Evolutionary conservation across 2,329 filamentous ascomycete species (phyloP).

Genomic region (Phialophora verrucosa): DNA sequence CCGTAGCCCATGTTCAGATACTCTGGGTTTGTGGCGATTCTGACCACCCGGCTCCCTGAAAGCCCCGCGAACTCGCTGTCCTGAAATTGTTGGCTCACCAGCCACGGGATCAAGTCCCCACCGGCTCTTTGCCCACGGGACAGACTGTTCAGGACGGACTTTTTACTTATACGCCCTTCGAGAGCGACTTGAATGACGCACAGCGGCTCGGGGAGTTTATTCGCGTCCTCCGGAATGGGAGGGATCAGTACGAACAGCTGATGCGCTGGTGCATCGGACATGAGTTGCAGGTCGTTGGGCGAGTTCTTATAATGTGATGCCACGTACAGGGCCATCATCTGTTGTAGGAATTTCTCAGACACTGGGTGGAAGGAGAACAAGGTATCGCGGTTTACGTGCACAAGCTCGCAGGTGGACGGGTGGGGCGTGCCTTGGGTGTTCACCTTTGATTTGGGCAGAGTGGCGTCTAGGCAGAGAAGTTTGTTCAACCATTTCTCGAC

Average conservation of each 20-base stretch:
- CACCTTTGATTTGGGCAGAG: constrained; percentile 76
- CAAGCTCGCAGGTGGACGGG: constrained; percentile 86
- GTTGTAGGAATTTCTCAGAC: constrained; percentile 94
- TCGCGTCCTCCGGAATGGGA: constrained; percentile 76
- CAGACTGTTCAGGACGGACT: constrained; percentile 88
- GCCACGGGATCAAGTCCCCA: constrained; percentile 95
- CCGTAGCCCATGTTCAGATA: constrained; percentile 94
- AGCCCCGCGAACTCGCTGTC: constrained; percentile 94
- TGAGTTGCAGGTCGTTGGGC: constrained; percentile 95
- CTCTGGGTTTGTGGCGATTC: constrained; percentile 95
- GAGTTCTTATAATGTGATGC: constrained; percentile 98
- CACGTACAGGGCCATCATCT: constrained; percentile 97
- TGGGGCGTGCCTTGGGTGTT: constrained; percentile 82
- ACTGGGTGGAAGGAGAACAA: constrained; percentile 98
- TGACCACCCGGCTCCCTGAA: constrained; percentile 87
- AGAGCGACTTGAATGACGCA: constrained; percentile 93
- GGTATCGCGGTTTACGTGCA: constrained; percentile 94
- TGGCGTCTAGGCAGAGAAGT: constrained; percentile 90
- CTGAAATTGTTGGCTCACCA: constrained; percentile 97
- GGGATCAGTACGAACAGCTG: constrained; percentile 94
- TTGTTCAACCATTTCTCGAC: constrained; percentile 98
- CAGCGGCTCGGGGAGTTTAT: constrained; percentile 85
- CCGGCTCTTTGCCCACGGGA: constrained; percentile 86
- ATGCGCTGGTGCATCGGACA: constrained; percentile 97
- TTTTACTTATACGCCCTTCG: constrained; percentile 91